phyloP scores from a whole-genome alignment of 1,284 basidiomycete species.

The Sanghuangporus sanghuang region DNA sequence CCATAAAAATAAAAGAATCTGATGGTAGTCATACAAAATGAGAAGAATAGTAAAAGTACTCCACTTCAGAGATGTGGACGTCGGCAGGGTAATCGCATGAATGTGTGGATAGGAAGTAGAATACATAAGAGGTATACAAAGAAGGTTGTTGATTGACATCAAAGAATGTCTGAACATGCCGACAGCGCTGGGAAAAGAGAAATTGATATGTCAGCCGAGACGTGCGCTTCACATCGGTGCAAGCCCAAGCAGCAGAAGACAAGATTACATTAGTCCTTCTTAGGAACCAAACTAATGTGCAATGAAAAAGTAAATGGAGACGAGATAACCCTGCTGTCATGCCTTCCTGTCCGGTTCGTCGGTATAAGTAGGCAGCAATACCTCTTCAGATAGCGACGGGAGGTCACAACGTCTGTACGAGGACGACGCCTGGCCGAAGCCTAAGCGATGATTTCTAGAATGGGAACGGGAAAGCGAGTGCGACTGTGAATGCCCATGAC shows the following conservation, averaged over 20 bases:
- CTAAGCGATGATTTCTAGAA: slow-evolving; percentile 20
- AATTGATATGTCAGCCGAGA: neutral
- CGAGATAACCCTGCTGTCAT: neutral
- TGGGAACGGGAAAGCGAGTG: slow-evolving; percentile 12
- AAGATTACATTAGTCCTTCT: neutral
- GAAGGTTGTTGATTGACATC: neutral
- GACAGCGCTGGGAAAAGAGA: neutral
- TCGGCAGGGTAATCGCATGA: neutral
- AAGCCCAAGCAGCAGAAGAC: neutral
- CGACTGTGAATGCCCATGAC: slow-evolving; percentile 26
- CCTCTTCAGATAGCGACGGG: slow-evolving; percentile 39
- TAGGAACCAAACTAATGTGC: neutral
- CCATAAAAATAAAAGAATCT: neutral
- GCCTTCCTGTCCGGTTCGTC: slow-evolving; percentile 4
- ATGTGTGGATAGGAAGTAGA: neutral
- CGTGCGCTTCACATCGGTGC: neutral
- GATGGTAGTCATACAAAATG: neutral
- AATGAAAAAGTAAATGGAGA: neutral
- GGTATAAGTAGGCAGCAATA: slow-evolving; percentile 34
- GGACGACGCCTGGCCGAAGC: slow-evolving; percentile 17
- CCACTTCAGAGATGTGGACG: neutral
- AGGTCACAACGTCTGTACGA: slow-evolving; percentile 37
- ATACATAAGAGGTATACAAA: neutral
- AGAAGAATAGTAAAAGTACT: neutral
- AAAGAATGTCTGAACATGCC: neutral